Conservation (phyloP, 2,329 filamentous ascomycete species). For the Sporothrix phasma region DNA sequence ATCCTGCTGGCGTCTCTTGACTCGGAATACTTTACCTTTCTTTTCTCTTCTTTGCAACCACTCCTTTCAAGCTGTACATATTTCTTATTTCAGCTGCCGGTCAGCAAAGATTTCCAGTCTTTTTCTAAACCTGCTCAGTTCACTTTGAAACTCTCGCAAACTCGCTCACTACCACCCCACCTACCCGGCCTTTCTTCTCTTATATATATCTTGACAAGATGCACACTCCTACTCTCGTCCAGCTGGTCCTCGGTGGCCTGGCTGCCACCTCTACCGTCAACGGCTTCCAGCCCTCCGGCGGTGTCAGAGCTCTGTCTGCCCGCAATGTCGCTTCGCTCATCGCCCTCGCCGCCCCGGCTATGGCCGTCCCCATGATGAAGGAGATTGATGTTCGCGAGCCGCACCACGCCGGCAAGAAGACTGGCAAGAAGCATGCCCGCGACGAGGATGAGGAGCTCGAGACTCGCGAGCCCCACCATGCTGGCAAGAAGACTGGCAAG, state of each 20-base stretch:
- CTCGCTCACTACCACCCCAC: slow-evolving; percentile 5
- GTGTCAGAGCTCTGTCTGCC: slow-evolving; percentile 19
- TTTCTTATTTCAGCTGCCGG: slow-evolving; percentile 23
- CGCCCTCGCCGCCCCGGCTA: slow-evolving; percentile 23
- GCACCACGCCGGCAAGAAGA: slow-evolving; percentile 22
- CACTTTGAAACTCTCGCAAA: slow-evolving; percentile 12
- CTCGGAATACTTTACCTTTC: slow-evolving; percentile 10
- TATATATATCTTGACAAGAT: slow-evolving; percentile 20
- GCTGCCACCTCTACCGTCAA: slow-evolving; percentile 25
- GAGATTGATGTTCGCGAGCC: slow-evolving; percentile 19
- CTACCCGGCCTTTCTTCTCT: neutral
- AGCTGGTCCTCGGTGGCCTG: slow-evolving; percentile 25
- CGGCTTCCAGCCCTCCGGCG: slow-evolving; percentile 22
- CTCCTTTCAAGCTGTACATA: slow-evolving; percentile 18
- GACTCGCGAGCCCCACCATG: slow-evolving; percentile 21
- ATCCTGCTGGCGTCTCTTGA: slow-evolving; percentile 13
- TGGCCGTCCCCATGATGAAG: slow-evolving; percentile 19
- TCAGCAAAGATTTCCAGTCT: slow-evolving; percentile 20
- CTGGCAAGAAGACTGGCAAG: slow-evolving; percentile 20
- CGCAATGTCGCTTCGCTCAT: slow-evolving; percentile 22
- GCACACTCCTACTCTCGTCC: slow-evolving; percentile 25
- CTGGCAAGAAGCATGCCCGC: slow-evolving; percentile 16
- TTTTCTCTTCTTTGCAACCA: slow-evolving; percentile 17
- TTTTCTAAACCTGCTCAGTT: slow-evolving; percentile 11
- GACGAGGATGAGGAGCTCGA: slow-evolving; percentile 12